A percentile compares a stretch with the other conserved stretches of the same genome.
Evolutionary conservation across 352 stramenopile species (phyloP).

Genomic region (Phytopythium kandeliae): DNA sequence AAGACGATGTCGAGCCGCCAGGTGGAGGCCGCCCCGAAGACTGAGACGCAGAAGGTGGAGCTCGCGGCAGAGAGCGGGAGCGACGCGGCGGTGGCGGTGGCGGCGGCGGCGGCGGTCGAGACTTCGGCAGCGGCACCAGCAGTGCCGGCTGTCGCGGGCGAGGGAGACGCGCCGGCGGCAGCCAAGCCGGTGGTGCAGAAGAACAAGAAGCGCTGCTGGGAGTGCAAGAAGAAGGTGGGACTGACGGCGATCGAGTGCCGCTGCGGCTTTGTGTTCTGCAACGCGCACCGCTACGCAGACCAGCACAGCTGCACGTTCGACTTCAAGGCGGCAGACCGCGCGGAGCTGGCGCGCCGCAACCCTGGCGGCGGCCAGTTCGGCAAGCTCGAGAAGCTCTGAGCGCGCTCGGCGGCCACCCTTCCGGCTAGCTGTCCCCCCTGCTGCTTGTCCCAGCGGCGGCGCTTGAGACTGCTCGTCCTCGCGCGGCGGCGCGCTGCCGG

Average conservation of each 20-base stretch:
- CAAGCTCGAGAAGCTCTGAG: slow-evolving; percentile 84
- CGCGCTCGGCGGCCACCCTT: background rate
- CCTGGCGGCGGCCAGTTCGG: slow-evolving; percentile 76
- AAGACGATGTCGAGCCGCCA: slow-evolving; percentile 78
- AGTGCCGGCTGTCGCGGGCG: background rate
- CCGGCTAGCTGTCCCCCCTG: slow-evolving; percentile 10
- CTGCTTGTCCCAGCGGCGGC: background rate
- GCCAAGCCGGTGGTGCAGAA: slow-evolving; percentile 84
- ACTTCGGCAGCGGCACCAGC: too few species aligned
- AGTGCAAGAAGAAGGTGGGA: slow-evolving; percentile 83
- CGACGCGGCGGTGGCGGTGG: slow-evolving; percentile 1
- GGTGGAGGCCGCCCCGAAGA: slow-evolving; percentile 24
- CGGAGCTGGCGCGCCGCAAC: slow-evolving; percentile 70
- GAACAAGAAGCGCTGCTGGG: slow-evolving; percentile 86
- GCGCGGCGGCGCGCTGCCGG: too few species aligned
- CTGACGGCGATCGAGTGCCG: slow-evolving; percentile 84
- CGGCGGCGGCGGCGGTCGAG: slow-evolving; percentile 6
- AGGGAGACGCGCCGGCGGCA: slow-evolving; percentile 2
- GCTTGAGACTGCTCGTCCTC: background rate
- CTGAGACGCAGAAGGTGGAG: slow-evolving; percentile 21
- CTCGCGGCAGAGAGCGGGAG: slow-evolving; percentile 6
- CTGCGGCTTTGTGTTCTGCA: slow-evolving; percentile 89
- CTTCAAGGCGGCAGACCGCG: slow-evolving; percentile 78
- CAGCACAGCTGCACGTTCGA: slow-evolving; percentile 86
- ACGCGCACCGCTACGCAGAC: slow-evolving; percentile 86